These are phyloP conservation scores for Phytophthora crassamura DNA, from an alignment of 352 stramenopile genomes.

Conservation along the genomic window DNA sequence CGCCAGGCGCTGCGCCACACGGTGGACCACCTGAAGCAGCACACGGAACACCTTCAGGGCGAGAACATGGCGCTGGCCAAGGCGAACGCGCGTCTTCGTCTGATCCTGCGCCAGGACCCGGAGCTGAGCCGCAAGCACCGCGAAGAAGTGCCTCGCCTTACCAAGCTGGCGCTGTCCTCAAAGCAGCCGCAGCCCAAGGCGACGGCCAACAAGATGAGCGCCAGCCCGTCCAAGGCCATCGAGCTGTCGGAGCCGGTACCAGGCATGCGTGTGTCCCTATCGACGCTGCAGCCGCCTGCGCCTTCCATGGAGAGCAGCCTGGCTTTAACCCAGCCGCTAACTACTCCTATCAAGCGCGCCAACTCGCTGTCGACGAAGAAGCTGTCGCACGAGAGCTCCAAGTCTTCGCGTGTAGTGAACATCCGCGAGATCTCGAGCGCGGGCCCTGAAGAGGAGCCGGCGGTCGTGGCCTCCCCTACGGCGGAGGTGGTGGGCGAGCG, in stretches of 20 bases:
- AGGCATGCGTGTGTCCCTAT: slow-evolving; percentile 59
- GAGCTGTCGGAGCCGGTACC: slow-evolving; percentile 49
- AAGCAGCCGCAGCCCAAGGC: slow-evolving; percentile 69
- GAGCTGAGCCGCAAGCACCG: slow-evolving; percentile 86
- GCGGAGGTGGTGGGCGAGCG: slow-evolving; percentile 44
- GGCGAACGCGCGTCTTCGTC: slow-evolving; percentile 80
- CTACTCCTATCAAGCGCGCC: slow-evolving; percentile 65
- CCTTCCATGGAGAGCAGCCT: slow-evolving; percentile 37
- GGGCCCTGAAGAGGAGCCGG: slow-evolving; percentile 45
- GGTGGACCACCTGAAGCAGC: slow-evolving; percentile 73
- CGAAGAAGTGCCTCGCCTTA: slow-evolving; percentile 84
- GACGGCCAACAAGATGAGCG: slow-evolving; percentile 50
- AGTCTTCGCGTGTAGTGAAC: slow-evolving; percentile 82
- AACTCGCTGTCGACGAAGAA: slow-evolving; percentile 74
- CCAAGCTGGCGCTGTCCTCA: slow-evolving; percentile 76
- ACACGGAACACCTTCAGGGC: slow-evolving; percentile 79
- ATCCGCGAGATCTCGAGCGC: slow-evolving; percentile 63
- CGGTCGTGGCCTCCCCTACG: slow-evolving; percentile 38
- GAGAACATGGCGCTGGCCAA: slow-evolving; percentile 88
- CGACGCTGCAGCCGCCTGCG: slow-evolving; percentile 51
- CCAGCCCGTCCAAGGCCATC: slow-evolving; percentile 42
- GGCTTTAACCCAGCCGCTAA: slow-evolving; percentile 25
- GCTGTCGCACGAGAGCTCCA: slow-evolving; percentile 43
- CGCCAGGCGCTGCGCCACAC: slow-evolving; percentile 77
- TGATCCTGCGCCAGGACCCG: slow-evolving; percentile 86